These are phyloP conservation scores for Clarireedia sp. DNA, from an alignment of 2,329 filamentous ascomycete species.

Conservation along the genomic window DNA sequence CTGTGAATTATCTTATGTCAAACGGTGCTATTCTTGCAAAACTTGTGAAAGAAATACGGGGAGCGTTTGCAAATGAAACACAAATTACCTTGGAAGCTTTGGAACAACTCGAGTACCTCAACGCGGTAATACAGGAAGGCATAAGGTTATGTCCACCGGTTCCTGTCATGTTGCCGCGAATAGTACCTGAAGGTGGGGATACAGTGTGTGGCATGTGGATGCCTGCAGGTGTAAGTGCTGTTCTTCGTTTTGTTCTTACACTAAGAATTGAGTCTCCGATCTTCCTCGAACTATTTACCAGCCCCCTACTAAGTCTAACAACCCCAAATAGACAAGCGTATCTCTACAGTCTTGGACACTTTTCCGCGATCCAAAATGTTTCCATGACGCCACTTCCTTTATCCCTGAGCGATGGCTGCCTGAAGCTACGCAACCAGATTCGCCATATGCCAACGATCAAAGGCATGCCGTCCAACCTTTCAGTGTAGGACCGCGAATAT, in stretches of 20 bases:
- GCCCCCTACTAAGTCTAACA: neutral
- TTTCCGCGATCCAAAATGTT: neutral
- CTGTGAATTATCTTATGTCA: neutral
- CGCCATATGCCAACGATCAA: neutral
- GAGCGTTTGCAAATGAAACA: neutral
- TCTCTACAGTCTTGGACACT: neutral
- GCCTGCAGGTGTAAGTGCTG: neutral
- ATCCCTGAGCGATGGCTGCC: neutral
- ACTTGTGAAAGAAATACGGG: neutral
- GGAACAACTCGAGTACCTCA: slow-evolving; percentile 31
- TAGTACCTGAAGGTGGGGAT: too few species aligned
- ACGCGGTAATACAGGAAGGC: slow-evolving; percentile 36
- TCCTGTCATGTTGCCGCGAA: slow-evolving; percentile 12
- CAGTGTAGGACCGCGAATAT: neutral
- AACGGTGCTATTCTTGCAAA: neutral
- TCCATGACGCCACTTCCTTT: neutral
- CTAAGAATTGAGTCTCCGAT: too few species aligned
- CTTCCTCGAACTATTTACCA: neutral
- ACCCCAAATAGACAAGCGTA: neutral
- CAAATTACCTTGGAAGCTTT: neutral
- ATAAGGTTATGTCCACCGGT: slow-evolving; percentile 34
- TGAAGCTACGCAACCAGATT: neutral
- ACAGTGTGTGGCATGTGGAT: too few species aligned
- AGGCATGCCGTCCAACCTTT: neutral
- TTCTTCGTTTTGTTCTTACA: too few species aligned